Base-by-base conservation (phyloP, 352 stramenopile species). In the Phytophthora pseudosyringae region DNA sequence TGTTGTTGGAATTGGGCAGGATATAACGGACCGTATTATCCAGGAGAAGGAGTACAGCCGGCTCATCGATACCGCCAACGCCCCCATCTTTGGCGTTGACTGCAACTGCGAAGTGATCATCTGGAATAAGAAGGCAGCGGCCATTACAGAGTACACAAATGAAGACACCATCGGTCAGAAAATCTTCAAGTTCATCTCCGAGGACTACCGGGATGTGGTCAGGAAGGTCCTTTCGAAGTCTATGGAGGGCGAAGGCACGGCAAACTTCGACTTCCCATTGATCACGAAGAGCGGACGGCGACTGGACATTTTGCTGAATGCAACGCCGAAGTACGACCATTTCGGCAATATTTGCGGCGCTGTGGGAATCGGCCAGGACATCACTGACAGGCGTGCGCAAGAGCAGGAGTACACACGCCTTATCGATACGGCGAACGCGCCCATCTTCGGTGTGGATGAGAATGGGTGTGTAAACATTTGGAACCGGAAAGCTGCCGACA, bases 101-200 rank as follows among this genome's bases (percentile, higher is more conserved):
- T 73, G 60, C 10, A 78, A 95, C 5, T 75, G 71, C 10, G 58
- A 73, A 4, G 81, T 94, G 33, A 94, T 89, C 21, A 90, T 91
- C 46, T 94, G 86, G 86, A 94, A 98, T 65, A 80, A 93, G 25
- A 96, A 95, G 64, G 88, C 85, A 5, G 79, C 82, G 12, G 87
- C 86, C 13, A 87, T 93, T 38, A 97, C 88, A n/a, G 89, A 94
- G 38, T 97, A 94, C 63, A 81, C 73, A 26, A 88, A 82, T 44
- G 67, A 93, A 51, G 90, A 98, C 53, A 90, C 91, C 4, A 87
- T 97, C 35, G 90, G 84, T 3, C 60, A 85, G 32, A 65, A 81
- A 10, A 54, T 97, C 2, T 86, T 96, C 11, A 78, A 82, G 41
- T 93, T 95, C 45, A 93, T 96, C 21, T 80, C 71, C 0, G 62